These are phyloP conservation scores for Sanghuangporus baumii DNA, from an alignment of 1,284 basidiomycete species.

Conservation along the genomic window DNA sequence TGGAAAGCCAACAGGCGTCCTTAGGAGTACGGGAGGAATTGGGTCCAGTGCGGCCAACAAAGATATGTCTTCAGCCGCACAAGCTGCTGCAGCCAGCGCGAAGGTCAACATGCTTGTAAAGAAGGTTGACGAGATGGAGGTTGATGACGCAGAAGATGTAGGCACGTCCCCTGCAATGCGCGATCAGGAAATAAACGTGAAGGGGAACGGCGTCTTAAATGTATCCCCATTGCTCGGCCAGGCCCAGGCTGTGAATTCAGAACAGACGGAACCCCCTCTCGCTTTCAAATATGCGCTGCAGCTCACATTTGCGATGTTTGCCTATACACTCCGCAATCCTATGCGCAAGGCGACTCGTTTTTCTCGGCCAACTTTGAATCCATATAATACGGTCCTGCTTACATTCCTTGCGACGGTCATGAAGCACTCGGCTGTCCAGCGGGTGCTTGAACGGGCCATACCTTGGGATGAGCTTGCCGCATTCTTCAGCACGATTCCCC, in stretches of 20 bases:
- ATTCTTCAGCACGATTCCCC: constrained; percentile 63
- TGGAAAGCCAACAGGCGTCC: constrained; percentile 68
- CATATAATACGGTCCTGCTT: constrained; percentile 81
- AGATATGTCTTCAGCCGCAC: constrained; percentile 29
- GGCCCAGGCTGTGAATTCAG: constrained; percentile 22
- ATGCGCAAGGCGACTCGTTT: constrained; percentile 53
- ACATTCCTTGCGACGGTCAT: constrained; percentile 83
- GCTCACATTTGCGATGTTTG: constrained; percentile 77
- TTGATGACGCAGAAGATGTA: constrained; percentile 44
- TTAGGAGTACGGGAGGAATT: constrained; percentile 53
- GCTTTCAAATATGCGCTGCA: constrained; percentile 71
- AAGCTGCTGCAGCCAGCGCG: constrained; percentile 28
- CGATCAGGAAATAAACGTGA: constrained; percentile 19
- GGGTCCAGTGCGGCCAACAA: constrained; percentile 27
- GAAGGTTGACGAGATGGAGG: constrained; percentile 51
- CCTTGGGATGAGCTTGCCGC: constrained; percentile 78
- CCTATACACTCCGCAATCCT: constrained; percentile 64
- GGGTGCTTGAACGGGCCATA: constrained; percentile 66
- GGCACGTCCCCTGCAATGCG: constrained; percentile 20
- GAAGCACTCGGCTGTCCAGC: constrained; percentile 56
- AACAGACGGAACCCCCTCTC: constrained; percentile 42
- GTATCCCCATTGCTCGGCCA: constrained; percentile 37
- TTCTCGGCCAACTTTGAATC: constrained; percentile 63
- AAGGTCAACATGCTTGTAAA: constrained; percentile 32
- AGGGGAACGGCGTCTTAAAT: constrained; percentile 21